These are phyloP conservation scores for Claviceps sp. DNA, from an alignment of 2,329 filamentous ascomycete genomes.

Conservation along the genomic window DNA sequence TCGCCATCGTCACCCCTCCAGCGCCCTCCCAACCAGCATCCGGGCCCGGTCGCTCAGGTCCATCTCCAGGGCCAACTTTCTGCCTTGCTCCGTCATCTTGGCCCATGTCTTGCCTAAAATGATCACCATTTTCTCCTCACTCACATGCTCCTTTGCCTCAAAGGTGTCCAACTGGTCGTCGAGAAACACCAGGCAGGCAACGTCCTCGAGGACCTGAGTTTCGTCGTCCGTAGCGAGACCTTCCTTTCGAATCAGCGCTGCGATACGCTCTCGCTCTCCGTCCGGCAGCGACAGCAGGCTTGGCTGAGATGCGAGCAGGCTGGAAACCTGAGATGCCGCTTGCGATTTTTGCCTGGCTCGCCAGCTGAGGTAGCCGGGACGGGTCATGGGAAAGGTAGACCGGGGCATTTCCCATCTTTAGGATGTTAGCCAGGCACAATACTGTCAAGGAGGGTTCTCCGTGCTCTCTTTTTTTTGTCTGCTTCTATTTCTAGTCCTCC, in stretches of 20 bases:
- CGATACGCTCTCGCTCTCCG: slow-evolving; percentile 48
- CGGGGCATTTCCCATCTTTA: slow-evolving; percentile 64
- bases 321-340: slow-evolving; percentile 37
- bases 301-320: slow-evolving; percentile 30
- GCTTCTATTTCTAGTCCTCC: too few species aligned
- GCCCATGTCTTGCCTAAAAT: slow-evolving; percentile 64
- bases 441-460: too few species aligned
- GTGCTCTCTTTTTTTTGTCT: too few species aligned
- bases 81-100: slow-evolving; percentile 56
- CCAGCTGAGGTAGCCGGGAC: slow-evolving; percentile 69
- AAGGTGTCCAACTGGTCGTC: slow-evolving; percentile 79
- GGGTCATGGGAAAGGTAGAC: slow-evolving; percentile 57
- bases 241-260: slow-evolving; percentile 66
- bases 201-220: slow-evolving; percentile 68
- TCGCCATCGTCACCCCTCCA: slow-evolving; percentile 19
- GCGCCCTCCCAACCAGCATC: slow-evolving; percentile 48
- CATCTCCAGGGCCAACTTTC: slow-evolving; percentile 51
- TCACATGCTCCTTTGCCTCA: slow-evolving; percentile 47
- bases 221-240: slow-evolving; percentile 46
- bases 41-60: slow-evolving; percentile 49
- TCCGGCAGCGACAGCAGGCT: slow-evolving; percentile 24
- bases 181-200: slow-evolving; percentile 75
- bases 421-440: neutral
- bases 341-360: slow-evolving; percentile 60
- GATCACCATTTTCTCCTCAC: slow-evolving; percentile 63